These are phyloP conservation scores for Fusarium nisikadoi DNA, from an alignment of 2,329 filamentous ascomycete species.

Conservation along the genomic window DNA sequence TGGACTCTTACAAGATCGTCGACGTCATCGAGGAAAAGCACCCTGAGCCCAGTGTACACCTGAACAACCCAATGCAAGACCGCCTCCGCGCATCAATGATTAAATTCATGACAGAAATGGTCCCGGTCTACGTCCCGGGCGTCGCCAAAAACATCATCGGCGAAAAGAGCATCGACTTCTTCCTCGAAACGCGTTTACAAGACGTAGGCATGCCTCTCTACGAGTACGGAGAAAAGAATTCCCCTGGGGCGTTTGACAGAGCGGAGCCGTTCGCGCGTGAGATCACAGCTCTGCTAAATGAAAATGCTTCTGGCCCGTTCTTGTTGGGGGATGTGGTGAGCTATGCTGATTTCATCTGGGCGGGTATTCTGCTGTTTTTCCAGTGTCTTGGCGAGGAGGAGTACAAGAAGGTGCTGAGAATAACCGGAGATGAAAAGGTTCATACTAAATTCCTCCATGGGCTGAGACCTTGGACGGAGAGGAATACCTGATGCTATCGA, in stretches of 20 bases:
- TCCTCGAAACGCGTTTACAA: conserved; percentile 7
- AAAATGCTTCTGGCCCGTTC: conserved; percentile 62
- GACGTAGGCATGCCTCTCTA: conserved; percentile 31
- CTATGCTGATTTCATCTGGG: conserved; percentile 68
- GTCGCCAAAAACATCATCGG: conserved; percentile 18
- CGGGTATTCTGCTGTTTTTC: conserved; percentile 57
- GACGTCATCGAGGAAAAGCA: conserved; percentile 66
- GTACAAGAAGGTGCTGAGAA: conserved; percentile 21
- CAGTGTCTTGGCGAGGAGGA: conserved; percentile 23
- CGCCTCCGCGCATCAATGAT: conserved; percentile 13
- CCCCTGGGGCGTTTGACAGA: conserved; percentile 19
- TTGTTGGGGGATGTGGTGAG: conserved; percentile 65
- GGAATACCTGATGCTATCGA: conserved; percentile 1
- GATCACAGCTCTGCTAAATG: conserved; percentile 17
- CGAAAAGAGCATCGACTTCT: conserved; percentile 30
- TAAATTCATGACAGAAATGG: conserved; percentile 24
- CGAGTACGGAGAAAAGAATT: conserved; percentile 22
- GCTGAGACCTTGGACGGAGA: conserved; percentile 22
- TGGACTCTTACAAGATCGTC: conserved; percentile 73
- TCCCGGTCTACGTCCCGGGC: conserved; percentile 25
- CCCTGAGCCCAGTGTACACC: conserved; percentile 56
- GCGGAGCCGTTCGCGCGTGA: conserved; percentile 26
- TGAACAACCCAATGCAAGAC: conserved; percentile 8
- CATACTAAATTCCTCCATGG: conserved; percentile 16
- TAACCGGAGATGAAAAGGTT: conserved; percentile 9